Percentiles rank a stretch among this genome's conserved stretches.
These are phyloP conservation scores for Zelopaecilomyces penicillatus DNA, from an alignment of 2,329 filamentous ascomycete genomes.

Conservation along the genomic window DNA sequence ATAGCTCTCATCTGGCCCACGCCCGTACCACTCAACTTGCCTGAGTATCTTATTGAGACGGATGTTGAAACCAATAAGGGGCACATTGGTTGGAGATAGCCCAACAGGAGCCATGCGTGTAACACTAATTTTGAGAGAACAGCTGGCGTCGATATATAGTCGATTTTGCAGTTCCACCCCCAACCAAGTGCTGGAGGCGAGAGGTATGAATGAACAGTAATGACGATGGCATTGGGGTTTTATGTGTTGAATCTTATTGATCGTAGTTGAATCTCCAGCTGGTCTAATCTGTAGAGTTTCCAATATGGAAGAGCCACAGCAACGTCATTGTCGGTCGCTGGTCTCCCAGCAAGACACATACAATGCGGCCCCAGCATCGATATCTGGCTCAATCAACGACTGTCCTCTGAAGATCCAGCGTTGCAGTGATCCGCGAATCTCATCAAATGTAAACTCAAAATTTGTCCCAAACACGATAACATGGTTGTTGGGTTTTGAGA, in stretches of 20 bases:
- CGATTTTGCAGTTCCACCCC: slow-evolving; percentile 41
- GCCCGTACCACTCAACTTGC: slow-evolving; percentile 50
- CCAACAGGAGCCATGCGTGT: slow-evolving; percentile 36
- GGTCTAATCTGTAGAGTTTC: slow-evolving; percentile 42
- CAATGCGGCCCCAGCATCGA: slow-evolving; percentile 28
- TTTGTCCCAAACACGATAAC: slow-evolving; percentile 13
- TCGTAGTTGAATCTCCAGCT: slow-evolving; percentile 37
- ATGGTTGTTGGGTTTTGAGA: slow-evolving; percentile 7
- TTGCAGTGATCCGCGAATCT: slow-evolving; percentile 33
- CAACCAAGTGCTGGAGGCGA: slow-evolving; percentile 54
- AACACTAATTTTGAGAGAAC: slow-evolving; percentile 37
- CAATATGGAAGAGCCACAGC: slow-evolving; percentile 48
- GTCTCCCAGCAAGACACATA: slow-evolving; percentile 49
- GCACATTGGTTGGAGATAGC: slow-evolving; percentile 41
- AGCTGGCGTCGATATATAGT: slow-evolving; percentile 43
- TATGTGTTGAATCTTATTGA: slow-evolving; percentile 29
- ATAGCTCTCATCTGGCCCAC: slow-evolving; percentile 56
- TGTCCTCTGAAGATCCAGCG: slow-evolving; percentile 30
- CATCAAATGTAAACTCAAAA: slow-evolving; percentile 37
- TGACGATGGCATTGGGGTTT: slow-evolving; percentile 35
- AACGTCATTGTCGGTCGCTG: slow-evolving; percentile 57
- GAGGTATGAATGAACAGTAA: slow-evolving; percentile 46
- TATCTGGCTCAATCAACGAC: slow-evolving; percentile 26
- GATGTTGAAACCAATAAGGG: slow-evolving; percentile 53
- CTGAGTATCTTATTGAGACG: slow-evolving; percentile 39